Percentiles rank a stretch among this genome's conserved stretches.
These are phyloP conservation scores for Umbelopsis vinacea DNA, from an alignment of 192 early-diverging fungal genomes.

Conservation along the genomic window DNA sequence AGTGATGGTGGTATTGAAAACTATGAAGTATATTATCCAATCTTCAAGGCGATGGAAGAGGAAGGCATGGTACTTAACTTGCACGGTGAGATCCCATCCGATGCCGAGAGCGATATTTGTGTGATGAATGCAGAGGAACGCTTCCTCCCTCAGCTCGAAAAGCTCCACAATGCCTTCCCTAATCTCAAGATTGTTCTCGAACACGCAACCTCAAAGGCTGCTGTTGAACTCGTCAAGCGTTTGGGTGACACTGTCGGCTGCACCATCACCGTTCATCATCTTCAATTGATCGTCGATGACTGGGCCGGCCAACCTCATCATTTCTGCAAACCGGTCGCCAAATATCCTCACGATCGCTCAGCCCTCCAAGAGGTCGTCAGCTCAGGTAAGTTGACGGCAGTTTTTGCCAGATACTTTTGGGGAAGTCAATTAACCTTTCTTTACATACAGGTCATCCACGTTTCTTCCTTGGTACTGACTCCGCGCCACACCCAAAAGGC, in stretches of 20 bases:
- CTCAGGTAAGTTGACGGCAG: constrained; percentile 55
- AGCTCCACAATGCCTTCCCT: constrained; percentile 90
- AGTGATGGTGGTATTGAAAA: constrained; percentile 92
- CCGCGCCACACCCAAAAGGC: constrained; percentile 89
- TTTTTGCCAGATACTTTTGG: background rate
- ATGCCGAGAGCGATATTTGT: constrained; percentile 83
- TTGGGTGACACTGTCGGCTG: constrained; percentile 91
- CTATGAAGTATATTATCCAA: constrained; percentile 89
- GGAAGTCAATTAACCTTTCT: background rate
- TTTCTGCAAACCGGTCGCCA: constrained; percentile 99
- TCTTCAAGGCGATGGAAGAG: constrained; percentile 96
- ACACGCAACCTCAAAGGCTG: constrained; percentile 94
- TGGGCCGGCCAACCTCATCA: constrained; percentile 97
- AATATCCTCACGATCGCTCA: constrained; percentile 88
- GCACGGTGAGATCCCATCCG: constrained; percentile 94
- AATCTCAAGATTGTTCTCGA: constrained; percentile 94
- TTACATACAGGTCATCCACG: constrained; percentile 72
- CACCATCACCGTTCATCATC: constrained; percentile 95
- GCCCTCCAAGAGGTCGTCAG: constrained; percentile 83
- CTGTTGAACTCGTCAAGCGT: constrained; percentile 91
- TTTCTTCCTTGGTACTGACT: constrained; percentile 98
- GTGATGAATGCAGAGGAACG: constrained; percentile 96
- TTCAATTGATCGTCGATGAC: constrained; percentile 91
- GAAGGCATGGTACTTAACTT: constrained; percentile 92
- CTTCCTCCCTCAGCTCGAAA: constrained; percentile 84